Conservation (phyloP, 2,329 filamentous ascomycete species). For the Claviceps africana region DNA sequence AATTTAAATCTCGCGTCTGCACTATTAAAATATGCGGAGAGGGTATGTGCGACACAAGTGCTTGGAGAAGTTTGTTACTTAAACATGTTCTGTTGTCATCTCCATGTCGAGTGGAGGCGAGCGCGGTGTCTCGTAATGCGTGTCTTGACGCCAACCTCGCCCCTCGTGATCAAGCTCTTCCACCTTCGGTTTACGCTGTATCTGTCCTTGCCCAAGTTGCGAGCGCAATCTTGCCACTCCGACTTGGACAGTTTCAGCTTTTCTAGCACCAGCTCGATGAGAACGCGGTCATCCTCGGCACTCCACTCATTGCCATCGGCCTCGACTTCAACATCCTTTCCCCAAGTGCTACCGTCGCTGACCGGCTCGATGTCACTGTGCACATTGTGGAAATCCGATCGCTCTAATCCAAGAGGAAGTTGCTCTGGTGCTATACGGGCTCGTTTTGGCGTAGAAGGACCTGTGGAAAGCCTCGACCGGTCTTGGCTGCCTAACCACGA, state of each 20-base stretch:
- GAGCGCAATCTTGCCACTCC: slow-evolving; percentile 55
- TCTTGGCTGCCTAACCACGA: not conserved
- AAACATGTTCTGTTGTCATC: slow-evolving; percentile 4
- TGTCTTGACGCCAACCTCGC: slow-evolving; percentile 45
- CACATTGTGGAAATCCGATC: slow-evolving; percentile 42
- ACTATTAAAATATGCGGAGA: not conserved
- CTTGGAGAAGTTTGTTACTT: not conserved
- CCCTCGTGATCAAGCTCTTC: slow-evolving; percentile 46
- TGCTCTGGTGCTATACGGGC: slow-evolving; percentile 45
- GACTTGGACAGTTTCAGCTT: slow-evolving; percentile 50
- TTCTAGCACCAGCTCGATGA: slow-evolving; percentile 54
- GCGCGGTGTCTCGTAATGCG: slow-evolving; percentile 26
- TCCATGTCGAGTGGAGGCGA: slow-evolving; percentile 41
- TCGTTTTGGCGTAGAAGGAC: slow-evolving; percentile 43
- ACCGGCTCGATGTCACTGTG: slow-evolving; percentile 20
- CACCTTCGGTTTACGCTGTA: slow-evolving; percentile 43
- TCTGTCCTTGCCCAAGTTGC: slow-evolving; percentile 46
- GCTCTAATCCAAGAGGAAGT: slow-evolving; percentile 45
- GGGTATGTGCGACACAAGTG: not conserved
- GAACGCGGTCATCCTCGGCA: slow-evolving; percentile 47
- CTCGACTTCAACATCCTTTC: slow-evolving; percentile 28
- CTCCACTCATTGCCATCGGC: slow-evolving; percentile 41
- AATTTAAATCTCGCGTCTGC: not conserved
- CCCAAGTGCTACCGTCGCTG: slow-evolving; percentile 12
- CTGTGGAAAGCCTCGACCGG: not conserved